These are phyloP conservation scores for Pyrus bretschneideri DNA, from an alignment of 306 rosid genomes.

Conservation along the genomic window DNA sequence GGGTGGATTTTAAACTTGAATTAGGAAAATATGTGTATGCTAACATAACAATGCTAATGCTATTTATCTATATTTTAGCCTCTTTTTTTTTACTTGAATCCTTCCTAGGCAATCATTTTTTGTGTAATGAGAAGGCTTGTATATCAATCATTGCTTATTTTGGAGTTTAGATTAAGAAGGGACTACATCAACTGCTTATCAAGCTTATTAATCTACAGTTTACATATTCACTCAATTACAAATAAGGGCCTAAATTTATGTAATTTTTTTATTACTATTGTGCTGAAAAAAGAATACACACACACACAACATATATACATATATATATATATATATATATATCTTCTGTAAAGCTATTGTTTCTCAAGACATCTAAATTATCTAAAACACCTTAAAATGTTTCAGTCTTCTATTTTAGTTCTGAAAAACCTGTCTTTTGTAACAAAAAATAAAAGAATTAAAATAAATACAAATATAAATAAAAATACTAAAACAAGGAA, in stretches of 20 bases:
- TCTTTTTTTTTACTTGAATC: not conserved
- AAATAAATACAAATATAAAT: too few species aligned
- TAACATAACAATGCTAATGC: not conserved
- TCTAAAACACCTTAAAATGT: not conserved
- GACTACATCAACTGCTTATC: not conserved
- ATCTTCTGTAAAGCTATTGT: not conserved
- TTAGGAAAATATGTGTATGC: not conserved
- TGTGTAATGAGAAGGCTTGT: not conserved
- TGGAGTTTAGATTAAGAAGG: not conserved
- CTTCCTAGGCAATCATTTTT: not conserved
- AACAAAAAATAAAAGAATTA: not conserved
- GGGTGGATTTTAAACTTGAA: not conserved
- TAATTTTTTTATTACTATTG: not conserved
- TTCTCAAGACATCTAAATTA: not conserved
- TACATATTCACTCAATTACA: not conserved
- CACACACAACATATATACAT: too few species aligned
- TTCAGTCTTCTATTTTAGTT: too few species aligned
- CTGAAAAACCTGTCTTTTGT: too few species aligned
- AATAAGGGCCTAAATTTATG: not conserved
- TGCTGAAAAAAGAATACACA: not conserved
- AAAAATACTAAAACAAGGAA: too few species aligned
- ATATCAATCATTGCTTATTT: not conserved
- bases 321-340: too few species aligned
- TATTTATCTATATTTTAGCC: too few species aligned
- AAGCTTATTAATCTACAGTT: not conserved